These are phyloP conservation scores for Xylaria sp. DNA, from an alignment of 2,329 filamentous ascomycete genomes.

Conservation along the genomic window DNA sequence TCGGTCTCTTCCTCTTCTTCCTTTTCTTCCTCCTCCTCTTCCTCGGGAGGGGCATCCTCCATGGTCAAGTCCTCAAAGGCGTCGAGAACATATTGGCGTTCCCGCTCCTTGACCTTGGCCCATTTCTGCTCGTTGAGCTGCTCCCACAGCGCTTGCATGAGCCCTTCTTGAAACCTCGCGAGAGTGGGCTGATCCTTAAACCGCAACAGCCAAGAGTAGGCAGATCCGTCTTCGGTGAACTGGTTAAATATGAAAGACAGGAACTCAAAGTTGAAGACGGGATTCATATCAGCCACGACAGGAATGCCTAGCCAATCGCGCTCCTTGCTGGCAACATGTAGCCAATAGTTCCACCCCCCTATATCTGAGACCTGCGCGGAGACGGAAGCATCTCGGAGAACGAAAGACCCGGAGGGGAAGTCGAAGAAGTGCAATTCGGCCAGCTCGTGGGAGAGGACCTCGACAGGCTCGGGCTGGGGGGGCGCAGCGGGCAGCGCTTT, in stretches of 20 bases:
- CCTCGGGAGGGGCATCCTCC: conserved; percentile 75
- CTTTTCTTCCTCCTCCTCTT: conserved; percentile 63
- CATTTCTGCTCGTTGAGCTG: conserved; percentile 94
- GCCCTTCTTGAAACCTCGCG: conserved; percentile 89
- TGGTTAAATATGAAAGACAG: conserved; percentile 99
- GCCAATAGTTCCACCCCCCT: conserved; percentile 94
- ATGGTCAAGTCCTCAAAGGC: conserved; percentile 95
- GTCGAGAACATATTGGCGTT: conserved; percentile 93
- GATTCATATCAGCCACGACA: conserved; percentile 91
- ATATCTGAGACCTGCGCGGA: conserved; percentile 85
- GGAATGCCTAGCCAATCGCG: conserved; percentile 88
- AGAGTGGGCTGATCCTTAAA: conserved; percentile 86
- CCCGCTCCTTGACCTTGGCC: conserved; percentile 90
- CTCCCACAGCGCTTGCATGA: conserved; percentile 97
- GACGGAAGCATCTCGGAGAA: conserved; percentile 79
- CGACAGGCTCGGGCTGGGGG: conserved; percentile 74
- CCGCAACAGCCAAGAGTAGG: conserved; percentile 93
- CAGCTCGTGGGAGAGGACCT: conserved; percentile 78
- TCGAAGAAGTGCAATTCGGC: conserved; percentile 96
- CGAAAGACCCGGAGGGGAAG: conserved; percentile 85
- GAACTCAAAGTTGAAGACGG: conserved; percentile 98
- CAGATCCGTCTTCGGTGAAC: conserved; percentile 86
- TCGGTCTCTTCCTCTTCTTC: conserved; percentile 64
- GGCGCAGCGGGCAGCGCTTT: conserved; percentile 63
- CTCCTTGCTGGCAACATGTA: conserved; percentile 81